phyloP scores from a whole-genome alignment of 1,139 yeast species.

The Yamadazyma aaseri region DNA sequence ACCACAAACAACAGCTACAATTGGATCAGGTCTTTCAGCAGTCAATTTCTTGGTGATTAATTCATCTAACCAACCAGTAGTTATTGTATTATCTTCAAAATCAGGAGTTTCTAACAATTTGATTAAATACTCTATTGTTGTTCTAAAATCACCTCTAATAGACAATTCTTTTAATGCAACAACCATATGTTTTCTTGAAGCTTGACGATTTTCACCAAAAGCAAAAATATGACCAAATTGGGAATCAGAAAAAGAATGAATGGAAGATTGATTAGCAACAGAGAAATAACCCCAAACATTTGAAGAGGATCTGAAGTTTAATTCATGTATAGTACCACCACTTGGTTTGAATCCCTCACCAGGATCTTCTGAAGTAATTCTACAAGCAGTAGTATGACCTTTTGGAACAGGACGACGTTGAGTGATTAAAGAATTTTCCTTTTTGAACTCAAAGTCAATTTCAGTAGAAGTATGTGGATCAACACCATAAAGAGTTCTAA shows the following conservation, averaged over 20 bases:
- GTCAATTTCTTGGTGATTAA: conserved; percentile 89
- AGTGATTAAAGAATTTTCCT: conserved; percentile 65
- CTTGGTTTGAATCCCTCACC: conserved; percentile 99
- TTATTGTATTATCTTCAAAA: conserved; percentile 91
- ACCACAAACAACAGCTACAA: conserved; percentile 91
- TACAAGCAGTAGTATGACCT: conserved; percentile 98
- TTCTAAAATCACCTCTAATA: conserved; percentile 96
- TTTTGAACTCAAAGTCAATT: conserved; percentile 85
- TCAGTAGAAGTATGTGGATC: conserved; percentile 91
- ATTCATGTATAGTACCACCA: conserved; percentile 93
- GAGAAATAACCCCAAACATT: conserved; percentile 99
- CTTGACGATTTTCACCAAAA: conserved; percentile 97
- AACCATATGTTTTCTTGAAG: conserved; percentile 97
- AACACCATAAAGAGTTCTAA: conserved; percentile 88
- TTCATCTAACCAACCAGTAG: conserved; percentile 99
- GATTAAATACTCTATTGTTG: conserved; percentile 95
- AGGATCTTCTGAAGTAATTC: conserved; percentile 98
- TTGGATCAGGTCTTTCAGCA: conserved; percentile 93
- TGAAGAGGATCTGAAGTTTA: conserved; percentile 93
- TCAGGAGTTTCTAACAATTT: conserved; percentile 94
- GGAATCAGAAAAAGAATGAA: conserved; percentile 96
- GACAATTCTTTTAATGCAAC: conserved; percentile 95
- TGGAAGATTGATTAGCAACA: conserved; percentile 93
- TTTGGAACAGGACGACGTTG: conserved; percentile 94
- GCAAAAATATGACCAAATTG: conserved; percentile 99